Conservation (phyloP, 2,329 filamentous ascomycete species). For the Rhytidhysteron rufulum region DNA sequence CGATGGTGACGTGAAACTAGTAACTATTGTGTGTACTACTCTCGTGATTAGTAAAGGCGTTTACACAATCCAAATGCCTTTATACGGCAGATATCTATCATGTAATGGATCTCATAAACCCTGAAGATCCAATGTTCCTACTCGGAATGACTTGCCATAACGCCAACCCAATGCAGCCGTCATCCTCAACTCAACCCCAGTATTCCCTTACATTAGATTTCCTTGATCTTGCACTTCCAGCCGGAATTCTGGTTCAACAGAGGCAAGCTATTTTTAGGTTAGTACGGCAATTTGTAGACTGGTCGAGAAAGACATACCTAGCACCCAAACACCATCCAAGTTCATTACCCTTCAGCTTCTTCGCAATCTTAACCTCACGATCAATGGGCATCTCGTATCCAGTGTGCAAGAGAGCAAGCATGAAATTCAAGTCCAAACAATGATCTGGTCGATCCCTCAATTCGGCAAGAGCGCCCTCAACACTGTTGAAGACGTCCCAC, state of each 20-base stretch:
- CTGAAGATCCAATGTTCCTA: too few relatives aligned
- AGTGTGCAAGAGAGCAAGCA: constrained; percentile 86
- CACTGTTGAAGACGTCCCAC: constrained; percentile 79
- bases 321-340: constrained; percentile 97
- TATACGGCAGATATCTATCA: too few relatives aligned
- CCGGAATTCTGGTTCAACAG: constrained; percentile 77
- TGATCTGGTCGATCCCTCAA: constrained; percentile 79
- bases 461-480: constrained; percentile 76
- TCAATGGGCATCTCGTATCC: constrained; percentile 98
- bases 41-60: too few relatives aligned
- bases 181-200: neutral
- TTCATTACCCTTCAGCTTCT: constrained; percentile 98
- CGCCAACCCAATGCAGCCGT: constrained; percentile 4
- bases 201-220: constrained; percentile 2
- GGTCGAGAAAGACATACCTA: constrained; percentile 55
- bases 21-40: too few relatives aligned
- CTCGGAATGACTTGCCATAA: neutral
- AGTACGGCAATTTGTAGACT: constrained; percentile 1
- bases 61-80: too few relatives aligned
- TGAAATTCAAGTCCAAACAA: constrained; percentile 95
- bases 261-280: constrained; percentile 63
- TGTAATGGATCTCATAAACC: too few relatives aligned
- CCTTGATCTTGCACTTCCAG: constrained; percentile 82
- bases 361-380: constrained; percentile 93
- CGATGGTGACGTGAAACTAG: too few relatives aligned